Base-by-base conservation (phyloP, 306 rosid species). In the Cicer yamashitae region DNA sequence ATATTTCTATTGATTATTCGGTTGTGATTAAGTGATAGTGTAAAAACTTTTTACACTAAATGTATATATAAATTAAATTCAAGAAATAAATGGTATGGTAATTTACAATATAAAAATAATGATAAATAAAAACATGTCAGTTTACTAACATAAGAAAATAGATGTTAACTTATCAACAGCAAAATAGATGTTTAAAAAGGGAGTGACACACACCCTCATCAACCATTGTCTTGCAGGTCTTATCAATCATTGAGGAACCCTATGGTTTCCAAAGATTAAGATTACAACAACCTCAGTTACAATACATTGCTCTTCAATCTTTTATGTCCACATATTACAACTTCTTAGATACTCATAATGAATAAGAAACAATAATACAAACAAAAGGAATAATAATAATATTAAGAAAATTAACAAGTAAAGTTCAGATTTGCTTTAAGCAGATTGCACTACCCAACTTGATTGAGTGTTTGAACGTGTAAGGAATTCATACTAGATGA, bases 311-410 rank as follows among this genome's bases (percentile, higher is more conserved):
- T 61, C 76, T 78, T 84, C 72, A 76, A 76, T 64, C 78, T 71
- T 65, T 45, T 61, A 67, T 75, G 68, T 77, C 65, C 78, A 89
- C 83, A 84, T 76, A 85, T 81, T 82, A 75, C 57, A 83, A 81
- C 89, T 77, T 80, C 89, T 78, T 80, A 83, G 59, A 76, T 62
- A 48, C 81, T 58, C 76, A 87, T 79, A 81, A 79, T 73, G 80
- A 75, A 75, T 64, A 7, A 69, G 64, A 64, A 58, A 66, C 18
- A 60, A 69, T 62, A 69, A 8, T 59, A 61, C 74, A 40, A 76
- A 61, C 74, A 40, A 76, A 83, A 75, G 48, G 45, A 60, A 60
- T 34, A 34, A 34, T 60, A 46, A 67, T 68, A 62, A 61, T 78
- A 79, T 43, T 74, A 70, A 34, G 79, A 43, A 82, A 78, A 77